A percentile compares a stretch with the other conserved stretches of the same genome.
These are phyloP conservation scores for Mycosphaerella sp. DNA, from an alignment of 2,329 filamentous ascomycete species.

Conservation along the genomic window DNA sequence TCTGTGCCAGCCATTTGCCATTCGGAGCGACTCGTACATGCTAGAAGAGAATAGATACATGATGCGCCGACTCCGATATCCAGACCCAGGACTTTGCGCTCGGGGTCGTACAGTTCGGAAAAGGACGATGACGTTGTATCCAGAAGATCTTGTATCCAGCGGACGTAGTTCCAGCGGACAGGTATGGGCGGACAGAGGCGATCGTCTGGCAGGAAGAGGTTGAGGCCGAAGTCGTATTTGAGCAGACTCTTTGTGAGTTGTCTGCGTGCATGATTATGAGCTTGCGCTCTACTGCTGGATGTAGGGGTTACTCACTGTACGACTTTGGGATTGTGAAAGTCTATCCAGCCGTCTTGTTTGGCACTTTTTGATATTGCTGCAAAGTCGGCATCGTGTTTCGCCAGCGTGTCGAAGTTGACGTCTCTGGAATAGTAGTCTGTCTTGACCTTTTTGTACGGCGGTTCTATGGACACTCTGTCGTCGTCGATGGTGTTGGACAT, in stretches of 20 bases:
- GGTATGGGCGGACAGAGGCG: constrained; percentile 78
- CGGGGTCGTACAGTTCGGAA: constrained; percentile 40
- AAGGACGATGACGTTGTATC: constrained; percentile 59
- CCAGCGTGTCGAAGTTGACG: constrained; percentile 58
- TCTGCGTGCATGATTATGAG: constrained; percentile 24
- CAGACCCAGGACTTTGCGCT: constrained; percentile 54
- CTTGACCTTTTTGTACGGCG: constrained; percentile 2
- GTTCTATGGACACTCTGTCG: neutral
- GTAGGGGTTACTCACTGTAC: constrained; percentile 53
- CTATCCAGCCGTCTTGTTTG: constrained; percentile 52
- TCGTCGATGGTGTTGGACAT: neutral
- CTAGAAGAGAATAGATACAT: constrained; percentile 83
- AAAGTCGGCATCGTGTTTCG: constrained; percentile 54
- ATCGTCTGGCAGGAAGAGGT: constrained; percentile 65
- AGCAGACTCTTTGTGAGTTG: constrained; percentile 73
- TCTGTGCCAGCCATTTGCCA: constrained; percentile 60
- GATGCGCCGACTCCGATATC: constrained; percentile 76
- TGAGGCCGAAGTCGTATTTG: constrained; percentile 65
- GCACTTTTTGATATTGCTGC: constrained; percentile 43
- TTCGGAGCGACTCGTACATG: constrained; percentile 56
- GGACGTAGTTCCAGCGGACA: constrained; percentile 71
- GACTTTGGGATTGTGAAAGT: constrained; percentile 73
- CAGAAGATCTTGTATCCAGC: constrained; percentile 78
- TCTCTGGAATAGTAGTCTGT: constrained; percentile 47
- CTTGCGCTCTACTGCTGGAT: constrained; percentile 50